Evolutionary conservation across 352 stramenopile species (phyloP).

Genomic region (Phytophthora melonis): DNA sequence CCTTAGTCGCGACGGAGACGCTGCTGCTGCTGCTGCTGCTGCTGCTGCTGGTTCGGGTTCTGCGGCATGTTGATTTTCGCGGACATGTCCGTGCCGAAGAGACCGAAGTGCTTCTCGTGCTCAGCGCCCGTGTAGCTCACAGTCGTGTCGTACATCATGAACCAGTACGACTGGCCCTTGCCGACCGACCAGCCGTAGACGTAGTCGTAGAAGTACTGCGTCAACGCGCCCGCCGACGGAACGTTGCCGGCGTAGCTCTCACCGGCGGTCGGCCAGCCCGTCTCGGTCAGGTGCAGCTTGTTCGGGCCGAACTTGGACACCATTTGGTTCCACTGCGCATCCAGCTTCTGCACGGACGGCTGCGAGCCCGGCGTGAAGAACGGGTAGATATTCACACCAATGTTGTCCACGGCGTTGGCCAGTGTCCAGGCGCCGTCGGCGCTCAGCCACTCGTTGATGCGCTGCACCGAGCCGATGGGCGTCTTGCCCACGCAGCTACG

Average conservation of each 20-base stretch:
- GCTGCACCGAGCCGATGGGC: conserved; percentile 69
- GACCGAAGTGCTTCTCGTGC: conserved; percentile 69
- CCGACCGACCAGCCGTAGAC: conserved; percentile 22
- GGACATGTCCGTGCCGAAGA: conserved; percentile 50
- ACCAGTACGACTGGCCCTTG: conserved; percentile 51
- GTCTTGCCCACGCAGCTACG: conserved; percentile 55
- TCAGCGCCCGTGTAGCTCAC: conserved; percentile 50
- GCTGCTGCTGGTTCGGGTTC: conserved; percentile 20
- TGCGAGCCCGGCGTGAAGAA: conserved; percentile 39
- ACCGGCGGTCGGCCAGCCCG: conserved; percentile 61
- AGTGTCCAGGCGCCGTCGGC: conserved; percentile 38
- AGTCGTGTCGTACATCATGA: conserved; percentile 73
- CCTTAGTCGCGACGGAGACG: conserved; percentile 22
- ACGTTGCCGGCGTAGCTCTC: conserved; percentile 36
- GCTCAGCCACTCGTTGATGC: conserved; percentile 69
- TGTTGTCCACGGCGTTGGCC: conserved; percentile 39
- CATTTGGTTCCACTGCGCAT: conserved; percentile 59
- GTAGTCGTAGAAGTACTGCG: conserved; percentile 58
- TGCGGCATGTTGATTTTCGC: conserved; percentile 51
- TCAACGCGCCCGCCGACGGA: conserved; percentile 45
- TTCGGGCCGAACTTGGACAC: conserved; percentile 43
- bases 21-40: conserved; percentile 13
- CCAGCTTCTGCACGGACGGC: conserved; percentile 58
- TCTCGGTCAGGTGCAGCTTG: conserved; percentile 65
- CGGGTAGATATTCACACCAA: conserved; percentile 60